Evolutionary conservation across 202 grass and related monocot species (phyloP), one percentile per base, ranked within the genome.

Genomic region (Eragrostis tef): DNA sequence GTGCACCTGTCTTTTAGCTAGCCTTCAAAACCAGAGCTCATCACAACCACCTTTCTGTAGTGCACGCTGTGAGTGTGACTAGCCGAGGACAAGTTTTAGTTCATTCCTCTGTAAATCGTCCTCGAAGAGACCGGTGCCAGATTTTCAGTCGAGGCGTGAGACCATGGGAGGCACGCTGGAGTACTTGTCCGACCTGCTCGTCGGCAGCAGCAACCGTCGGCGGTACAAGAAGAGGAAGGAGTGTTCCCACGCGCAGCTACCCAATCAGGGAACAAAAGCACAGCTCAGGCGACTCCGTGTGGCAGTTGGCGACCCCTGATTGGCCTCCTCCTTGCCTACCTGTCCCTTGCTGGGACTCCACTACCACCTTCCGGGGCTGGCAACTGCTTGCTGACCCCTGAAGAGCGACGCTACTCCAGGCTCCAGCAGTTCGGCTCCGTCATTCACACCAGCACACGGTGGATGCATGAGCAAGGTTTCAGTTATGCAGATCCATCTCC

Each of bases 201-300:
- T 77, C 6, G 58, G 48, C 78, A 17, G 84, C 46, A 14, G 85
- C 81, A 15, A 44, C 70, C 79, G 77, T 6, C 86, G 85, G 69
- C 81, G 86, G 74, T 83, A 93, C 82, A 91, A 82, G 85, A 91
- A 87, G 85, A 84, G 87, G 80, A 93, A 75, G 78, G 91, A 94
- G 85, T 91, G n/a, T n/a, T n/a, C n/a, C n/a, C n/a, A n/a, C n/a
- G n/a, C n/a, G n/a, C 57, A 36, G 70, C 45, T 85, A 80, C 76
- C 76, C 81, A 71, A 80, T 47, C 9, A 70, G 70, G 86, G 81
- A 7, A 3, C 53, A 70, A 24, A 10, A 7, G 4, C 8, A 77
- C 71, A 89, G 71, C 54, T 82, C 82, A 82, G 87, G 49, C 0
- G 26, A 22, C 15, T 17, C 2, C 17, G 6, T n/a, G 15, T 42